These are phyloP conservation scores for Pleurotus cornucopiae DNA, from an alignment of 768 basidiomycete species.

Conservation along the genomic window DNA sequence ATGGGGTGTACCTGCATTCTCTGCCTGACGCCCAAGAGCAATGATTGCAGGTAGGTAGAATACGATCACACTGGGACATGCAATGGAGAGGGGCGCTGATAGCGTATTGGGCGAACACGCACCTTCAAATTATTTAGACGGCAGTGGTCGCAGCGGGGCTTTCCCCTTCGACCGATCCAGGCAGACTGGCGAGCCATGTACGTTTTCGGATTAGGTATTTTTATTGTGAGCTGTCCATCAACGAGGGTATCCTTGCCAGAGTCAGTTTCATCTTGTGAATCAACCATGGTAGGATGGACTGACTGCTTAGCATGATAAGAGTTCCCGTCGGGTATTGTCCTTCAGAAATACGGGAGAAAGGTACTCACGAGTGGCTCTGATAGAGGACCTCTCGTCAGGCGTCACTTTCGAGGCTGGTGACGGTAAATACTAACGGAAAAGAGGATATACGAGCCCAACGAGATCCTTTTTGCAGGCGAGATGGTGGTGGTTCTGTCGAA, in stretches of 20 bases:
- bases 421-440: too few relatives aligned
- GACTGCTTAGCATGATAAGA: too few relatives aligned
- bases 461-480: too few relatives aligned
- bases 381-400: too few relatives aligned
- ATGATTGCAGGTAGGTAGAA: constrained; percentile 68
- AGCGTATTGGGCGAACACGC: constrained; percentile 20
- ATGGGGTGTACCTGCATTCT: constrained; percentile 68
- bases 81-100: constrained; percentile 3
- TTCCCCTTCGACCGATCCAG: constrained; percentile 73
- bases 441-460: too few relatives aligned
- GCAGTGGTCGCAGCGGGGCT: constrained; percentile 73
- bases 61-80: constrained; percentile 57
- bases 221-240: constrained; percentile 55
- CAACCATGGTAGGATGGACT: constrained; percentile 7
- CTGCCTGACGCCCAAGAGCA: constrained; percentile 61
- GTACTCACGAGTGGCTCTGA: constrained; percentile 4
- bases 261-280: constrained; percentile 30
- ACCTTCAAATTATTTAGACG: constrained; percentile 71
- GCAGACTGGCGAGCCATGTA: constrained; percentile 68
- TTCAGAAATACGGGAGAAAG: background rate
- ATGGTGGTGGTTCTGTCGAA: too few relatives aligned
- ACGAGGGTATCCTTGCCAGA: constrained; percentile 36
- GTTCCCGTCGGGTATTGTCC: too few relatives aligned
- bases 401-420: too few relatives aligned
- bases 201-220: constrained; percentile 63